Percentiles rank a stretch among this genome's conserved stretches.
phyloP scores from a whole-genome alignment of 2,329 filamentous ascomycete genomes.

The Fonsecaea nubica region DNA sequence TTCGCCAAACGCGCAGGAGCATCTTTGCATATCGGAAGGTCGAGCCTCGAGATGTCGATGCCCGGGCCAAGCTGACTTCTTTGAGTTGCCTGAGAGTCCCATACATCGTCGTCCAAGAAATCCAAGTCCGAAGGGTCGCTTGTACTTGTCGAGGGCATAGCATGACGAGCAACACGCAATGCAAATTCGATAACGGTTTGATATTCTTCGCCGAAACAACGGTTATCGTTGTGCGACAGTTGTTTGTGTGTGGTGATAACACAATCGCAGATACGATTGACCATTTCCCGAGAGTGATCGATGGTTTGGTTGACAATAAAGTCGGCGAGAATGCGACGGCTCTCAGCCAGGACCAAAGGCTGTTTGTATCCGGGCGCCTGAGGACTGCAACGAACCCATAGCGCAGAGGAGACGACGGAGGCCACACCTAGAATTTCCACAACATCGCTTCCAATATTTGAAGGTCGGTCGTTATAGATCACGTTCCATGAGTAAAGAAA shows the following conservation, averaged over 20 bases:
- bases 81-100: conserved; percentile 25
- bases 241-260: conserved; percentile 21
- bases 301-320: conserved; percentile 23
- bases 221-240: conserved; percentile 6
- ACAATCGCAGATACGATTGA: conserved; percentile 22
- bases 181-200: conserved; percentile 24
- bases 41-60: conserved; percentile 16
- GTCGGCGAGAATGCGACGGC: conserved; percentile 11
- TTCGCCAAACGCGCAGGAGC: conserved; percentile 16
- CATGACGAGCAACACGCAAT: conserved; percentile 17
- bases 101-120: conserved; percentile 25
- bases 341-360: conserved; percentile 15
- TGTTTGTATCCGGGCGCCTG: conserved; percentile 3
- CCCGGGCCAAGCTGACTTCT: conserved; percentile 4
- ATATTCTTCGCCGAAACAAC: conserved; percentile 17
- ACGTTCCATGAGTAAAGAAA: conserved; percentile 54
- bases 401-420: conserved; percentile 19
- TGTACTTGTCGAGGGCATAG: neutral
- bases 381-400: conserved; percentile 19
- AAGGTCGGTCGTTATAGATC: conserved; percentile 50
- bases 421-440: conserved; percentile 29
- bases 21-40: conserved; percentile 29
- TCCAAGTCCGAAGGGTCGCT: conserved; percentile 21
- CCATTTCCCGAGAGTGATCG: conserved; percentile 15
- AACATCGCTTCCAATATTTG: conserved; percentile 57